Evolutionary conservation across 345 rosid genomes (phyloP).

Genomic region (Populus euphratica): DNA sequence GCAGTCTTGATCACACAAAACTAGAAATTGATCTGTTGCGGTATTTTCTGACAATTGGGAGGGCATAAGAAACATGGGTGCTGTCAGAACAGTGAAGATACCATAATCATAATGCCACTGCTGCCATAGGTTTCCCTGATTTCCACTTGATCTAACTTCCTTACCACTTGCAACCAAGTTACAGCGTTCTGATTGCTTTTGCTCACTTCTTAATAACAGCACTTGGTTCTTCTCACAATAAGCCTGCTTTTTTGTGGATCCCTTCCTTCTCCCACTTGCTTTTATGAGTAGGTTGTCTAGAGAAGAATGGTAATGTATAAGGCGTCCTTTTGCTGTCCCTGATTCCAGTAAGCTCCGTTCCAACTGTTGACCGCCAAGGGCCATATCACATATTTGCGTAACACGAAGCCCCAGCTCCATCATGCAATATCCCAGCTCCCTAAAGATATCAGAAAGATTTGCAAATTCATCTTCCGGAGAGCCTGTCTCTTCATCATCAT

Average conservation of each 20-base stretch:
- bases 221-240: conserved; percentile 14
- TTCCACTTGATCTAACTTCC: conserved; percentile 21
- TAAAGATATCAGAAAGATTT: conserved; percentile 48
- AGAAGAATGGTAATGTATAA: conserved; percentile 79
- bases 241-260: conserved; percentile 23
- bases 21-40: conserved; percentile 5
- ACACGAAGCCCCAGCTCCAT: conserved; percentile 63
- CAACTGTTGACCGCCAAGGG: conserved; percentile 65
- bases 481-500: conserved; percentile 10
- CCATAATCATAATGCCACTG: conserved; percentile 97
- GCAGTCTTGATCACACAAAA: conserved; percentile 32
- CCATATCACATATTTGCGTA: conserved; percentile 69
- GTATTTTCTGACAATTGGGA: conserved; percentile 18
- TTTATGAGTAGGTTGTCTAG: conserved; percentile 43
- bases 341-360: conserved; percentile 70
- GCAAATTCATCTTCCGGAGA: conserved; percentile 38
- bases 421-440: conserved; percentile 74
- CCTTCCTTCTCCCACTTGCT: conserved; percentile 34
- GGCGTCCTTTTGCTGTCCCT: conserved; percentile 74
- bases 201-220: conserved; percentile 13
- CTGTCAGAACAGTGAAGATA: conserved; percentile 77
- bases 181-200: conserved; percentile 12
- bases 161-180: conserved; percentile 18
- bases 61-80: conserved; percentile 63
- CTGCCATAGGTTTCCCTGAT: conserved; percentile 60